A percentile compares a stretch with the other conserved stretches of the same genome.
Conservation (phyloP, 108 stramenopile species). For the Fragilaria radians region DNA sequence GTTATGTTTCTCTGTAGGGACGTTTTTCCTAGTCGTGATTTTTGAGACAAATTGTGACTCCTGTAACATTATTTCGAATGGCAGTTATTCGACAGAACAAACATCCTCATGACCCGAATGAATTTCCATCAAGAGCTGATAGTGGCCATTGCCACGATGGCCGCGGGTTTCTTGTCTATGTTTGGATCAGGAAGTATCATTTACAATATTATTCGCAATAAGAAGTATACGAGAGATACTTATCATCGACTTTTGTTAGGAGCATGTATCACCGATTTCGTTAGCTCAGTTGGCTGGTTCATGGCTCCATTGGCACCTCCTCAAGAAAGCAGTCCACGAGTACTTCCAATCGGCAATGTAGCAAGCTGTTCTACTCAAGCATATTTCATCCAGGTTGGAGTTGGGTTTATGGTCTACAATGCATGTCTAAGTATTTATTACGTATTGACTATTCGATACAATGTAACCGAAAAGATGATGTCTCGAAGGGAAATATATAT, state of each 20-base stretch:
- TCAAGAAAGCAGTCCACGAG: neutral
- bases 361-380: conserved; percentile 25
- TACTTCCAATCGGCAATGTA: conserved; percentile 9
- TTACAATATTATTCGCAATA: neutral
- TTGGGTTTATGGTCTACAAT: conserved; percentile 19
- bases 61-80: too few relatives aligned
- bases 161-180: neutral
- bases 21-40: too few relatives aligned
- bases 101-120: too few relatives aligned
- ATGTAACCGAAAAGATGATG: conserved; percentile 3
- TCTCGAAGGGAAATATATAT: conserved; percentile 7
- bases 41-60: too few relatives aligned
- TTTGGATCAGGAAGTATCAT: neutral
- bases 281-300: conserved; percentile 8
- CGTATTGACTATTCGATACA: conserved; percentile 22
- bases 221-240: neutral
- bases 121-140: neutral
- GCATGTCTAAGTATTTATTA: conserved; percentile 29
- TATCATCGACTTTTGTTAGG: conserved; percentile 32
- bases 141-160: neutral
- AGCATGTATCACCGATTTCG: conserved; percentile 16
- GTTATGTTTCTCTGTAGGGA: too few relatives aligned
- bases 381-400: conserved; percentile 29
- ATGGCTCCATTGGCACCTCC: conserved; percentile 24
- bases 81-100: too few relatives aligned